Conservation (phyloP, 2,329 filamentous ascomycete genomes). For the Pseudomassariella vexata region DNA sequence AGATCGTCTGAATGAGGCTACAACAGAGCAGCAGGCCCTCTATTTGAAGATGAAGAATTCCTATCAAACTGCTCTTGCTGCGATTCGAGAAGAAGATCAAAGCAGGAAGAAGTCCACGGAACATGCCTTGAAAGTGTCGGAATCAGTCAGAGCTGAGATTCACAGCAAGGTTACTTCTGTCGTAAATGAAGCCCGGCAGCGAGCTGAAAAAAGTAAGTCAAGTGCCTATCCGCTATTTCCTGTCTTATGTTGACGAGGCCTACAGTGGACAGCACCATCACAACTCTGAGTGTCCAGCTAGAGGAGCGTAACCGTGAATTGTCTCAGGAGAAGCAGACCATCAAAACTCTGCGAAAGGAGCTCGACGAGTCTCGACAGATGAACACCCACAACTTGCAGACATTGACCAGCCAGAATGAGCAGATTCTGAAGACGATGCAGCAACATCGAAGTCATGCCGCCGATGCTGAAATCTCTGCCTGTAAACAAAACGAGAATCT, state of each 20-base stretch:
- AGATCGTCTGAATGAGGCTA: constrained; percentile 2
- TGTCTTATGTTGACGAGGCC: not conserved
- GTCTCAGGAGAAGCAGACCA: constrained; percentile 1
- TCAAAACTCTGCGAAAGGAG: constrained; percentile 1
- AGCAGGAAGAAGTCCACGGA: not conserved
- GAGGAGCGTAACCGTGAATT: constrained; percentile 5
- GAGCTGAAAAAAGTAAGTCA: not conserved
- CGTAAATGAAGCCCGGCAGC: constrained; percentile 1
- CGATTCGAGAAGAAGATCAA: not conserved
- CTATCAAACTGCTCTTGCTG: not conserved
- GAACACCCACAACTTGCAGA: not conserved
- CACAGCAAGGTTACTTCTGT: not conserved
- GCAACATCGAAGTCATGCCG: not conserved
- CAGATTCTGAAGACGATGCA: constrained; percentile 5
- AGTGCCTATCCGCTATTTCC: not conserved
- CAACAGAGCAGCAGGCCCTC: constrained; percentile 5
- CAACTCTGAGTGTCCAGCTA: constrained; percentile 3
- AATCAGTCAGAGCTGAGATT: not conserved
- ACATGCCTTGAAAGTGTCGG: not conserved
- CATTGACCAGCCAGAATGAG: constrained; percentile 3
- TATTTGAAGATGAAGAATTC: constrained; percentile 5
- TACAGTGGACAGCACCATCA: not conserved
- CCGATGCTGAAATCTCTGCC: not conserved
- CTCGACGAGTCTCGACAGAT: constrained; percentile 2
- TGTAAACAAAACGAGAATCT: not conserved